Conservation (phyloP, 1,284 basidiomycete species). For the Boletus sp. region DNA sequence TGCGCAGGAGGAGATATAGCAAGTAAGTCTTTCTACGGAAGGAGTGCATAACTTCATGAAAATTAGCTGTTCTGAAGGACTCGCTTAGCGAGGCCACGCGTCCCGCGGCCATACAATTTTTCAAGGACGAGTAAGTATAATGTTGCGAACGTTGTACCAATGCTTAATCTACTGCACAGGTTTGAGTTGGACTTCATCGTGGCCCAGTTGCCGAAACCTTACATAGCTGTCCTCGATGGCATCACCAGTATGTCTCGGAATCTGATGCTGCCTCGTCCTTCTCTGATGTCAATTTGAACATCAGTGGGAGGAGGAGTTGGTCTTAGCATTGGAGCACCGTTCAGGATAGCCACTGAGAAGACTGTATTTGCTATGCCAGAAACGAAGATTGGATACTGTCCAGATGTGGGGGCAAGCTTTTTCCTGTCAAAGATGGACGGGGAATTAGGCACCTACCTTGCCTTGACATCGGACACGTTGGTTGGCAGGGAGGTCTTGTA, state of each 20-base stretch:
- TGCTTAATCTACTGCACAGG: slow-evolving; percentile 37
- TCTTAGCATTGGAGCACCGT: slow-evolving; percentile 81
- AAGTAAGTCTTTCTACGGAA: slow-evolving; percentile 44
- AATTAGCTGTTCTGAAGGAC: slow-evolving; percentile 52
- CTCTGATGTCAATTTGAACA: slow-evolving; percentile 20
- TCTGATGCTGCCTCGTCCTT: slow-evolving; percentile 8
- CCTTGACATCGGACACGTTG: slow-evolving; percentile 77
- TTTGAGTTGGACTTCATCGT: slow-evolving; percentile 89
- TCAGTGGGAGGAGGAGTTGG: slow-evolving; percentile 96
- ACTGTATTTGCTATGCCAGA: slow-evolving; percentile 97
- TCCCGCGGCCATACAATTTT: slow-evolving; percentile 73
- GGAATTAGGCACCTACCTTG: slow-evolving; percentile 88
- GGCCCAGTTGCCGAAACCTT: slow-evolving; percentile 79
- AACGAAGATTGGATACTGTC: slow-evolving; percentile 86
- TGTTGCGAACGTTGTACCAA: slow-evolving; percentile 3
- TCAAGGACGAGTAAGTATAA: slow-evolving; percentile 76
- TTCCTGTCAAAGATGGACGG: slow-evolving; percentile 91
- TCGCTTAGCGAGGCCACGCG: slow-evolving; percentile 50
- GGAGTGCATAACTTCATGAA: slow-evolving; percentile 15
- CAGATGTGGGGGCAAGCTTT: slow-evolving; percentile 90
- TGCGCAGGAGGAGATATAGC: slow-evolving; percentile 95
- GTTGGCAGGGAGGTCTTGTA: slow-evolving; percentile 81
- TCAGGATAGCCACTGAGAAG: slow-evolving; percentile 92
- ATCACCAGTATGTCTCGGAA: slow-evolving; percentile 69
- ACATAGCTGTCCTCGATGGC: slow-evolving; percentile 88